Evolutionary conservation across 805 yeast genomes (phyloP).

Genomic region (Suhomyces prunicola): DNA sequence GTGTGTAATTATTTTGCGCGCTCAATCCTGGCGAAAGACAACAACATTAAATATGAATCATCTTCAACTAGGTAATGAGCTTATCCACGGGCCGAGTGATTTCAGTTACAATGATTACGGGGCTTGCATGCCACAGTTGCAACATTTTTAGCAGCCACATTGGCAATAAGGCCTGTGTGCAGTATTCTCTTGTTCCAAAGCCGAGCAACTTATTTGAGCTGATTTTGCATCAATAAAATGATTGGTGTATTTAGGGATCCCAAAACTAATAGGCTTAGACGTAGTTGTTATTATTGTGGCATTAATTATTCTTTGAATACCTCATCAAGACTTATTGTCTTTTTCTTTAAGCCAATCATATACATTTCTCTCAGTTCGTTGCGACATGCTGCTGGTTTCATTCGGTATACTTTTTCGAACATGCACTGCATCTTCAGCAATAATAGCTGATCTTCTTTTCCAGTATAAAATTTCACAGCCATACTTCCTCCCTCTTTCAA

Average conservation of each 20-base stretch:
- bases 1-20: neutral
- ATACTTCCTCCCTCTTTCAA: constrained; percentile 67
- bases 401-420: constrained; percentile 62
- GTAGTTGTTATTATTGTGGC: neutral
- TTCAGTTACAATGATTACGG: neutral
- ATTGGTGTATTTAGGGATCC: neutral
- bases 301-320: constrained; percentile 2
- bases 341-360: constrained; percentile 61
- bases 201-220: neutral
- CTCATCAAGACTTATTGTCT: constrained; percentile 1
- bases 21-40: neutral
- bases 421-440: constrained; percentile 54
- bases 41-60: neutral
- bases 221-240: neutral
- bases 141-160: neutral
- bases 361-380: constrained; percentile 79
- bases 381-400: constrained; percentile 81
- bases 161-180: neutral
- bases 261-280: neutral
- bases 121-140: neutral
- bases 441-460: constrained; percentile 69
- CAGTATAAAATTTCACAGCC: constrained; percentile 83
- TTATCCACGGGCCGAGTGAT: neutral
- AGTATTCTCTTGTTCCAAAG: neutral
- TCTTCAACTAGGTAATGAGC: neutral